A percentile compares a stretch with the other conserved stretches of the same genome.
phyloP scores from a whole-genome alignment of 148 eudicot genomes.

The Pharnaceum exiguum region DNA sequence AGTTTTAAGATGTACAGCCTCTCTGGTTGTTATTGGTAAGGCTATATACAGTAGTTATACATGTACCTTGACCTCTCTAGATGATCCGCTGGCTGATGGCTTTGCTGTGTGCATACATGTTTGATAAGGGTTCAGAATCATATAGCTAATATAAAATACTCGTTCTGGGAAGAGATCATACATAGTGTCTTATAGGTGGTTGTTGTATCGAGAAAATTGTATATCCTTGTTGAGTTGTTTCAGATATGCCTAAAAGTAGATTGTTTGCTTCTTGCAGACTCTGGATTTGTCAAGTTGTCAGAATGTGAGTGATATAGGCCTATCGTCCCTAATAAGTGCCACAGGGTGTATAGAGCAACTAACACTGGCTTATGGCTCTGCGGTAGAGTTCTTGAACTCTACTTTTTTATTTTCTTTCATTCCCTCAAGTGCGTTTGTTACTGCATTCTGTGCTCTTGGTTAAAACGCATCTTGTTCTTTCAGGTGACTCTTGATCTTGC shows the following conservation, averaged over 20 bases:
- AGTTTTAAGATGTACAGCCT: too few species aligned
- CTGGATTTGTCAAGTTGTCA: conserved; percentile 87
- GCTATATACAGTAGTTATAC: too few species aligned
- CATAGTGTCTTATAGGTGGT: too few species aligned
- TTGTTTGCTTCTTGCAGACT: conserved; percentile 32
- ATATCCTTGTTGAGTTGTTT: not conserved
- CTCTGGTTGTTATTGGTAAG: too few species aligned
- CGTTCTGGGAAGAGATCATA: too few species aligned
- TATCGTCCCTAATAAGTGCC: conserved; percentile 59
- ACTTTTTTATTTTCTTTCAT: not conserved
- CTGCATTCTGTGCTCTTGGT: conserved; percentile 2
- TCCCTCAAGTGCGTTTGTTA: not conserved
- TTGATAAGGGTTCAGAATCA: too few species aligned
- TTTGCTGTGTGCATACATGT: too few species aligned
- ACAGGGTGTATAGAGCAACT: conserved; percentile 57
- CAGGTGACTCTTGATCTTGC: conserved; percentile 84
- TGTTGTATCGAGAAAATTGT: too few species aligned
- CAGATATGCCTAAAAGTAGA: not conserved
- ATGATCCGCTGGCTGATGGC: too few species aligned
- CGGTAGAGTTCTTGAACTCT: conserved; percentile 38
- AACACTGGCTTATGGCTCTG: conserved; percentile 65
- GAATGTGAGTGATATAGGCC: conserved; percentile 62
- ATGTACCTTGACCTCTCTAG: too few species aligned
- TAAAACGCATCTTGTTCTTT: conserved; percentile 22
- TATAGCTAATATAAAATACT: too few species aligned